Conservation (phyloP, 148 eudicot species). For the Persicaria tinctoria region DNA sequence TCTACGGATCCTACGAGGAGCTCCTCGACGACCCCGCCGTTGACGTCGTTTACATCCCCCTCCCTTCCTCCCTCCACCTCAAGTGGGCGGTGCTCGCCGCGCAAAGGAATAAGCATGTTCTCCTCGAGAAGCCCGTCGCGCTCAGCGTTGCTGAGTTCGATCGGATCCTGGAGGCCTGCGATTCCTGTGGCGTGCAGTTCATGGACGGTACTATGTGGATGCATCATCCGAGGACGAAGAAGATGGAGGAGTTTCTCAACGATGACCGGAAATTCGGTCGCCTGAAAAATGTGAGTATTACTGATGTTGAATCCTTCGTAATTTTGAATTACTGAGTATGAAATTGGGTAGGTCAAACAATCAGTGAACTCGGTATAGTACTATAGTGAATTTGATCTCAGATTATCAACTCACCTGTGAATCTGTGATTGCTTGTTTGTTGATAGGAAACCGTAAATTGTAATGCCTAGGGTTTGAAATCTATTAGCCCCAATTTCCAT, state of each 20-base stretch:
- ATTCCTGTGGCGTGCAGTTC: constrained; percentile 48
- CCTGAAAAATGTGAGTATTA: constrained; percentile 33
- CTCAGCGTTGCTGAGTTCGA: constrained; percentile 50
- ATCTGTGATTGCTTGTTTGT: too few species aligned
- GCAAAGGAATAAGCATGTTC: constrained; percentile 56
- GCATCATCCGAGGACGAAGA: constrained; percentile 43
- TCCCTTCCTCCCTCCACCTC: constrained; percentile 66
- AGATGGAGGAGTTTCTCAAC: constrained; percentile 28
- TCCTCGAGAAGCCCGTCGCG: constrained; percentile 75
- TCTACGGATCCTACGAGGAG: constrained; percentile 55
- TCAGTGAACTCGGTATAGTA: not conserved
- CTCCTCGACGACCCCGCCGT: constrained; percentile 61
- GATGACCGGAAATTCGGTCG: constrained; percentile 37
- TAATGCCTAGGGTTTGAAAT: not conserved
- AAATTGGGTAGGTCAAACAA: not conserved
- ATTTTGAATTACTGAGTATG: not conserved
- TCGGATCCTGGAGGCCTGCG: constrained; percentile 43
- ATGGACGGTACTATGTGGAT: constrained; percentile 76
- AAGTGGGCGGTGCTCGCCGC: constrained; percentile 68
- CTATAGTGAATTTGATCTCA: too few species aligned
- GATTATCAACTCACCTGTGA: too few species aligned
- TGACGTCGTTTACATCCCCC: constrained; percentile 68
- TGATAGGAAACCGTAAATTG: too few species aligned
- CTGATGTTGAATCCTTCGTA: not conserved
- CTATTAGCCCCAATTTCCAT: not conserved